Evolutionary conservation across 2,329 filamentous ascomycete genomes (phyloP).

Genomic region (Alternaria arborescens): DNA sequence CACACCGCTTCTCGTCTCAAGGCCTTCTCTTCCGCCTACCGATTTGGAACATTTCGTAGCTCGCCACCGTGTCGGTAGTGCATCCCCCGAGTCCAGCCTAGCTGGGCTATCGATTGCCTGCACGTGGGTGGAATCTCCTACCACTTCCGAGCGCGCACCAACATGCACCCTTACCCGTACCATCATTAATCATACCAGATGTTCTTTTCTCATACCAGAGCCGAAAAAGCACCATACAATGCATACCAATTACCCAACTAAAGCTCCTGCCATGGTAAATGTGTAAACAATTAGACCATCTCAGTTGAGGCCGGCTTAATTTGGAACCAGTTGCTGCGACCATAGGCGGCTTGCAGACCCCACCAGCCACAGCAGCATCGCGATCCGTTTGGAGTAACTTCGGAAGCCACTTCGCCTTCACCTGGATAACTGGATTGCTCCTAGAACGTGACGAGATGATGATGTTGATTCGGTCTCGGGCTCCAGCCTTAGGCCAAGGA

Average conservation of each 20-base stretch:
- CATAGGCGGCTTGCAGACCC: neutral
- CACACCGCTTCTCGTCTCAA: slow-evolving; percentile 41
- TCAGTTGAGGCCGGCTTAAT: neutral
- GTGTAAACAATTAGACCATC: neutral
- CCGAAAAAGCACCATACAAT: neutral
- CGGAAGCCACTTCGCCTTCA: slow-evolving; percentile 14
- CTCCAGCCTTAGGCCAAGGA: slow-evolving; percentile 13
- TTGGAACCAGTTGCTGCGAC: neutral
- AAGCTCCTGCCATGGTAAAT: neutral
- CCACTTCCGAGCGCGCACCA: neutral
- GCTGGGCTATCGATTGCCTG: neutral
- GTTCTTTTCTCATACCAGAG: neutral
- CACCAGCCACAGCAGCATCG: slow-evolving; percentile 10
- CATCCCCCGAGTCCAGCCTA: neutral
- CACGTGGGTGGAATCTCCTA: neutral
- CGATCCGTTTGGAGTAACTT: neutral
- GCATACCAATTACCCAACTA: slow-evolving; percentile 1
- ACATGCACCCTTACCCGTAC: neutral
- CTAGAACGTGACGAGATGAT: slow-evolving; percentile 4
- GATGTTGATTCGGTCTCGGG: slow-evolving; percentile 11
- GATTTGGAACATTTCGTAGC: neutral
- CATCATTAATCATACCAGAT: neutral
- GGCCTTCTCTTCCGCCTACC: neutral
- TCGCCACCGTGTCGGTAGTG: slow-evolving; percentile 34
- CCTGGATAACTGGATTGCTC: slow-evolving; percentile 5